Base-by-base conservation (phyloP, 371 early-diverging fungal genomes). In the Mucor sp. region DNA sequence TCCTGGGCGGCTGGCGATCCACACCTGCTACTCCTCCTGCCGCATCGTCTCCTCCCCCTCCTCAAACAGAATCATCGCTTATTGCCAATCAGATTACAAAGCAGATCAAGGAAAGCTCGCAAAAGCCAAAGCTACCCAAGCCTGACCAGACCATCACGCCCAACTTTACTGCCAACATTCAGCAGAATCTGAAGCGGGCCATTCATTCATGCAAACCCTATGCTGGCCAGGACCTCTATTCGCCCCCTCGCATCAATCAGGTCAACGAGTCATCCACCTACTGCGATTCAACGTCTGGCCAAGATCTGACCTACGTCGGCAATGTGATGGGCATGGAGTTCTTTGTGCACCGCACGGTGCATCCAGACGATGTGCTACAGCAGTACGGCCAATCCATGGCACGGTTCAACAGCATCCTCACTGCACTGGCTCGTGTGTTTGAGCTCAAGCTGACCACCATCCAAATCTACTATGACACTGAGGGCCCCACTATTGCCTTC, bases 401-500 rank as follows among this genome's bases (percentile, higher is more conserved):
- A 2, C 68, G 80, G 7, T 94, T 96, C 67, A 85, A 78, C 4
- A 64, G 62, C 5, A 50, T 94, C 6, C 66, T 93, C 32, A 74
- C 66, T 44, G 66, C 76, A 4, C 77, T 97, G 1, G 85, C 86
- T 0, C 63, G 48, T 7, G 91, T 95, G 17, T 95, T 95, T 78
- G 80, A 75, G n/a, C 68, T 94, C 8, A 70, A 73, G 6, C 69
- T 75, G 0, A 62, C 75, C 7, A 81, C 87, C 0, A 70, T 95
- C 48, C 93, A 95, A 64, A 82, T 97, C 8, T 96, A 88, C 68
- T 92, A 87, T 68, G 96, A 95, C 68, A 71, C 71, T 0, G 75
- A 81, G 23, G 91, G 92, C 0, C 69, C 80, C 0, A 85, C 92
- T 0, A 90, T 95, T 71, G 96, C 96, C 3, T 95, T 95, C 70